phyloP scores from a whole-genome alignment of 768 basidiomycete species.

The Calvatia gigantea region DNA sequence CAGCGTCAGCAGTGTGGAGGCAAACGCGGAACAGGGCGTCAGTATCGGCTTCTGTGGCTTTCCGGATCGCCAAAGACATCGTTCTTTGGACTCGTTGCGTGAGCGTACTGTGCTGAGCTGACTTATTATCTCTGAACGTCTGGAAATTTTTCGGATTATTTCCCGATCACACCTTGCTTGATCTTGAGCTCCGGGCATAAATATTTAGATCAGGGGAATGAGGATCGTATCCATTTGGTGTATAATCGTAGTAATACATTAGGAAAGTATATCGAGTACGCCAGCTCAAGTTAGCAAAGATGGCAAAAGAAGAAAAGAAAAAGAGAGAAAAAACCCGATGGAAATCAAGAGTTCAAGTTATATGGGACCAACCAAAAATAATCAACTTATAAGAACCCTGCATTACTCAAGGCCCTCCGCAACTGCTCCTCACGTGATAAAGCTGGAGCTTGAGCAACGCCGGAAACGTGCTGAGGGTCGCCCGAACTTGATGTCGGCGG shows the following conservation, averaged over 20 bases:
- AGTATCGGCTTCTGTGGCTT: slow-evolving; percentile 50
- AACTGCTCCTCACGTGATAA: slow-evolving; percentile 53
- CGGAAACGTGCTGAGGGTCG: slow-evolving; percentile 42
- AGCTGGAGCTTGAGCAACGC: slow-evolving; percentile 41
- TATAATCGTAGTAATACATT: neutral
- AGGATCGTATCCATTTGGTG: slow-evolving; percentile 3
- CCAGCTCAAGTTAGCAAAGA: neutral
- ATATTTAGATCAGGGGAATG: too few species aligned
- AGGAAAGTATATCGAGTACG: neutral
- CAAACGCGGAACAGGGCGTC: slow-evolving; percentile 66
- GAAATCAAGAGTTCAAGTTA: neutral
- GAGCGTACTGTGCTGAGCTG: neutral
- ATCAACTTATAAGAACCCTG: slow-evolving; percentile 51
- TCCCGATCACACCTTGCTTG: neutral
- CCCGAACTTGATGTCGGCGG: slow-evolving; percentile 27
- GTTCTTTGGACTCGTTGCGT: neutral
- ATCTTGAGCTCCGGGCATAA: neutral
- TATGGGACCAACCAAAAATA: neutral
- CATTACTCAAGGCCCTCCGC: slow-evolving; percentile 56
- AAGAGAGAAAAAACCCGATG: too few species aligned
- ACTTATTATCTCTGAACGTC: neutral
- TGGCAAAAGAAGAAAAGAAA: neutral
- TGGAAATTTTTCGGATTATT: neutral
- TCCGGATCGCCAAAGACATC: slow-evolving; percentile 44
- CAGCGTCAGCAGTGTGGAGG: slow-evolving; percentile 70